A percentile compares a stretch with the other conserved stretches of the same genome.
Evolutionary conservation across 306 rosid species (phyloP).

Genomic region (Cajanus cajan): DNA sequence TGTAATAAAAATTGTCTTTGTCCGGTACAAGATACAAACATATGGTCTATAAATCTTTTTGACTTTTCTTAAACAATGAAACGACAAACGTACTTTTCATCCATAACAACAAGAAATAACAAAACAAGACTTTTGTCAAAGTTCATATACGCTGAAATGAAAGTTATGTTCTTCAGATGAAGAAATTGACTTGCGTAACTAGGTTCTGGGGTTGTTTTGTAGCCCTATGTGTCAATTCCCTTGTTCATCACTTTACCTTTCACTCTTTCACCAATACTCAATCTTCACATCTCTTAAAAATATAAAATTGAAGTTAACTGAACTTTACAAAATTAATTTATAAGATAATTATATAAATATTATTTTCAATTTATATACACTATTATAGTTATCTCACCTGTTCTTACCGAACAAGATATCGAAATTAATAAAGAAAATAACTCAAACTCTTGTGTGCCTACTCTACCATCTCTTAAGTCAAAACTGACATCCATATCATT

Average conservation of each 20-base stretch:
- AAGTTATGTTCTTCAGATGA: background rate
- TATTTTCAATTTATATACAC: too few species aligned
- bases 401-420: too few species aligned
- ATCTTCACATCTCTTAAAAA: background rate
- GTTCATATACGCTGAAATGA: background rate
- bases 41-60: background rate
- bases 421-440: background rate
- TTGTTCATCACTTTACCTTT: background rate
- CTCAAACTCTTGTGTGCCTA: background rate
- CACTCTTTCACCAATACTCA: background rate
- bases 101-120: background rate
- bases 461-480: background rate
- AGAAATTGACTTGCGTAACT: constrained; percentile 18
- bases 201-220: background rate
- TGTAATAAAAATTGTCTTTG: too few species aligned
- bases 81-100: constrained; percentile 14
- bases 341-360: too few species aligned
- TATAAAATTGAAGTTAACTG: too few species aligned
- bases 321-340: too few species aligned
- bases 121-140: background rate
- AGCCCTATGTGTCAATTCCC: too few species aligned
- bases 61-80: background rate
- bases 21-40: too few species aligned
- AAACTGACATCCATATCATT: background rate
- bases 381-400: too few species aligned